phyloP scores from a whole-genome alignment of 371 early-diverging fungal genomes.

The Catenaria anguillulae region DNA sequence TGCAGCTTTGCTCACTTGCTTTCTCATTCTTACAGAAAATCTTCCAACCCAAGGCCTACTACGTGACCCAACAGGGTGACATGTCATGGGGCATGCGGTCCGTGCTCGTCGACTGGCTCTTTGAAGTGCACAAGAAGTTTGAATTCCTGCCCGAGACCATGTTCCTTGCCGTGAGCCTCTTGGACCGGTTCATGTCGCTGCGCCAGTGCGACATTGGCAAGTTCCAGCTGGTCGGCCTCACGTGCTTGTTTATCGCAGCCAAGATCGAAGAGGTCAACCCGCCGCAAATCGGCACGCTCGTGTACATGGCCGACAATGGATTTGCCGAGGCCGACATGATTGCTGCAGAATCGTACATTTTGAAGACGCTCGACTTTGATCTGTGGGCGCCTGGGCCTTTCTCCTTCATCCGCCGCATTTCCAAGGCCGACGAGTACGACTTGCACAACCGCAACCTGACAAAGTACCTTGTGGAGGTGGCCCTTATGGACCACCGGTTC shows the following conservation, averaged over 20 bases:
- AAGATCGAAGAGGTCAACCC: constrained; percentile 93
- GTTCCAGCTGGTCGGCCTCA: constrained; percentile 93
- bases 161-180: constrained; percentile 82
- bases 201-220: constrained; percentile 70
- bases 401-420: constrained; percentile 74
- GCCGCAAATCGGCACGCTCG: constrained; percentile 64
- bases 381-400: constrained; percentile 75
- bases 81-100: constrained; percentile 88
- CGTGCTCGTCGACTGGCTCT: constrained; percentile 81
- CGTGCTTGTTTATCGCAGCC: constrained; percentile 82
- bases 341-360: constrained; percentile 74
- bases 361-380: constrained; percentile 65
- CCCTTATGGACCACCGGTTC: constrained; percentile 72
- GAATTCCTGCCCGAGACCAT: constrained; percentile 91
- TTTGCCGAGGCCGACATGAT: constrained; percentile 67
- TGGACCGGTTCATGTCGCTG: constrained; percentile 89
- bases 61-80: constrained; percentile 70
- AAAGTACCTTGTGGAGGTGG: constrained; percentile 92
- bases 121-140: constrained; percentile 82
- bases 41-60: constrained; percentile 56
- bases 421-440: constrained; percentile 78
- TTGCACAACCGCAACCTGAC: constrained; percentile 77
- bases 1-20: too few relatives aligned
- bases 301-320: constrained; percentile 60
- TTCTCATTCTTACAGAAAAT: constrained; percentile 15